Evolutionary conservation across 2,329 filamentous ascomycete species (phyloP), one percentile per base, ranked within the genome.

Genomic region (Juglanconis juglandina): DNA sequence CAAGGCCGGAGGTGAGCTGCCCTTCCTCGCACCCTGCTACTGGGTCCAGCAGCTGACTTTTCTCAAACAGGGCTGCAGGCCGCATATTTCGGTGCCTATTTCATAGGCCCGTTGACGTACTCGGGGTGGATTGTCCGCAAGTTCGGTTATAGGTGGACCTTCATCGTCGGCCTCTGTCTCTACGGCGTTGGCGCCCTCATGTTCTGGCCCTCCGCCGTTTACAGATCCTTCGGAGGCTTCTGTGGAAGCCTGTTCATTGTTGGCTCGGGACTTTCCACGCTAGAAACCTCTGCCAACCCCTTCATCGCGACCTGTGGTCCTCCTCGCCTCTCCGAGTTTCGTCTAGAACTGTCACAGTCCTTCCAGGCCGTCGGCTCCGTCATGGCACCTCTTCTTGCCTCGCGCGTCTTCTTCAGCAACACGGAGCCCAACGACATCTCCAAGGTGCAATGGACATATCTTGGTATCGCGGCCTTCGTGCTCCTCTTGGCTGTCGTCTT

Each of bases 201-300:
- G 41, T 78, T 79, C n/a, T 81, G 79, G 56, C 77, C 79, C 1
- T 82, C 79, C 53, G 80, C 86, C 65, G 80, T 82, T 62, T 83
- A 84, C 34, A 78, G 81, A 58, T 89, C 86, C 13, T 92, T 92
- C 68, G 83, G 81, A 24, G 89, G 89, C 10, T 92, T 91, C 75
- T 90, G 87, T 66, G 85, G 83, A 42, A 80, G 77, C 63, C 83
- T 89, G 66, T 90, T 91, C 72, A 82, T 91, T 60, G 87, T 91
- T 59, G 89, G 88, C 24, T 86, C 84, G 57, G 89, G 88, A 6
- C 78, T 92, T 1, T 85, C 85, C 1, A 89, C 88, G 0, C 83
- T 92, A 24, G 89, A 92, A 73, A 91, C 88, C 0, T 87, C 87
- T 2, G 89, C 89, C 4, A 90, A 92, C 71, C 87, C 88, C 0